Conservation (phyloP, 2,329 filamentous ascomycete genomes). For the Mycocentrospora acerina region DNA sequence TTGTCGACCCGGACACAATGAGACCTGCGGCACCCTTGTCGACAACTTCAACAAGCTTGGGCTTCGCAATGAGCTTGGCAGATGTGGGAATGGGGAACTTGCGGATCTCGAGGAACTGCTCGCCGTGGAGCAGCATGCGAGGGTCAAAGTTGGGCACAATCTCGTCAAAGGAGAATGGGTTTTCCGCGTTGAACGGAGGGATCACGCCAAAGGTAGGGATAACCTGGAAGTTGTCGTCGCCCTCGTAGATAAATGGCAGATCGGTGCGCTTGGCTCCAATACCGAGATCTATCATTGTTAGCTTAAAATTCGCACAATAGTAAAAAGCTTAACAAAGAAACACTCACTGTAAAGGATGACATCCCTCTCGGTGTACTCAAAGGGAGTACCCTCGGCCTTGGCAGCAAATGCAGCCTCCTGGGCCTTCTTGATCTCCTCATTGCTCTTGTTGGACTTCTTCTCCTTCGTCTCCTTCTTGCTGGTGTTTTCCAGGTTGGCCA, state of each 20-base stretch:
- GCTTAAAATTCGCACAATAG: too few species aligned
- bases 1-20: constrained; percentile 76
- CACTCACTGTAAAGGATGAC: constrained; percentile 78
- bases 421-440: constrained; percentile 68
- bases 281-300: constrained; percentile 64
- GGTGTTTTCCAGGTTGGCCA: constrained; percentile 84
- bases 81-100: constrained; percentile 89
- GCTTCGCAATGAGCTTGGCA: constrained; percentile 72
- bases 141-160: constrained; percentile 95
- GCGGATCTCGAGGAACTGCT: constrained; percentile 94
- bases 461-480: constrained; percentile 46
- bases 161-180: constrained; percentile 76
- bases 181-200: constrained; percentile 82
- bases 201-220: constrained; percentile 95
- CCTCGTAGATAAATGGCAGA: constrained; percentile 86
- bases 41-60: constrained; percentile 85
- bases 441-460: constrained; percentile 54
- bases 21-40: constrained; percentile 93
- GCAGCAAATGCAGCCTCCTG: constrained; percentile 76
- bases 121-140: constrained; percentile 98
- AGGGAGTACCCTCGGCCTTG: constrained; percentile 72
- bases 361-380: constrained; percentile 82
- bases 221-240: constrained; percentile 86
- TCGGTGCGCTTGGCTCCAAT: constrained; percentile 89
- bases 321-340: not conserved